A percentile compares a stretch with the other conserved stretches of the same genome.
These are phyloP conservation scores for Yamadazyma diddensiae DNA, from an alignment of 1,139 yeast genomes.

Conservation along the genomic window DNA sequence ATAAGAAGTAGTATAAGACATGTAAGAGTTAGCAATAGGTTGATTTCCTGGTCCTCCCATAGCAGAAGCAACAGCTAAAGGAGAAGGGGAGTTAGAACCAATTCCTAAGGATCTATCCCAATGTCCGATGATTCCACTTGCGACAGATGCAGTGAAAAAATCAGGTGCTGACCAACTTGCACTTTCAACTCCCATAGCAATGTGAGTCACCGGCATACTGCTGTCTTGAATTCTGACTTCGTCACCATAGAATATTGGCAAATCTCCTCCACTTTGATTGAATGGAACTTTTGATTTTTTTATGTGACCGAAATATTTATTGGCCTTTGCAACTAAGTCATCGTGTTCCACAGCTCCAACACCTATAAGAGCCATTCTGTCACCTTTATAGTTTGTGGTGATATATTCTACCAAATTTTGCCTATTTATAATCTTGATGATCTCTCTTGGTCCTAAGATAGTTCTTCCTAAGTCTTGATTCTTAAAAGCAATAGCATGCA, in stretches of 20 bases:
- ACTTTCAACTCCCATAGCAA: slow-evolving; percentile 96
- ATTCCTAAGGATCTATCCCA: slow-evolving; percentile 94
- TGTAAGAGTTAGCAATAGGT: slow-evolving; percentile 85
- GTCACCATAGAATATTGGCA: slow-evolving; percentile 82
- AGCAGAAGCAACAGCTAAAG: slow-evolving; percentile 74
- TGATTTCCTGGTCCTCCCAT: slow-evolving; percentile 50
- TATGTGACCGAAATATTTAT: slow-evolving; percentile 72
- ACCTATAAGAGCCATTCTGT: slow-evolving; percentile 95
- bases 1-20: slow-evolving; percentile 96
- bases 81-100: slow-evolving; percentile 70
- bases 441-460: slow-evolving; percentile 91
- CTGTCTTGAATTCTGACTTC: slow-evolving; percentile 83
- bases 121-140: slow-evolving; percentile 94
- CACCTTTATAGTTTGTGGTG: slow-evolving; percentile 85
- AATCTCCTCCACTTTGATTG: slow-evolving; percentile 73
- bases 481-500: slow-evolving; percentile 88
- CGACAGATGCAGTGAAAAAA: slow-evolving; percentile 91
- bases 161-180: slow-evolving; percentile 97
- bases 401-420: slow-evolving; percentile 78
- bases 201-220: slow-evolving; percentile 83
- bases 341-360: slow-evolving; percentile 93
- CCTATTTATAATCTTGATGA: slow-evolving; percentile 76
- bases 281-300: slow-evolving; percentile 61
- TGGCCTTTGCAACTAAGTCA: slow-evolving; percentile 72
- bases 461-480: slow-evolving; percentile 95